phyloP scores from a whole-genome alignment of 2,329 filamentous ascomycete genomes.

The Arthrobotrys entomopaga region DNA sequence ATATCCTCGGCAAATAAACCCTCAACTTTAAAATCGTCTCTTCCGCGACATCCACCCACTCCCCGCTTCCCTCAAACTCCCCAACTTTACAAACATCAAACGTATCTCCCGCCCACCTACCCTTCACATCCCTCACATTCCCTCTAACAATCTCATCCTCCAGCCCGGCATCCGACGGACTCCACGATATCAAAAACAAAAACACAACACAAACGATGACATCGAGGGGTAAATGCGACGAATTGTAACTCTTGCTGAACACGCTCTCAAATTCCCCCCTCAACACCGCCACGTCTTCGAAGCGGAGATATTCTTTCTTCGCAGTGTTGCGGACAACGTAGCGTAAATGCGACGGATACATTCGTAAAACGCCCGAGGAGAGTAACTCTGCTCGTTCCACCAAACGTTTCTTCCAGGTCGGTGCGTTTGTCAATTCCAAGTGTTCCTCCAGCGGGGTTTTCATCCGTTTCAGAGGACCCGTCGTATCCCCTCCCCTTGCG shows the following conservation, averaged over 20 bases:
- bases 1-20: slow-evolving; percentile 30
- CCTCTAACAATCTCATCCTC: slow-evolving; percentile 24
- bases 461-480: neutral
- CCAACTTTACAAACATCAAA: slow-evolving; percentile 21
- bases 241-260: slow-evolving; percentile 1
- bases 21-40: slow-evolving; percentile 17
- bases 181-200: slow-evolving; percentile 38
- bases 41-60: slow-evolving; percentile 14
- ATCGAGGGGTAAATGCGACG: neutral
- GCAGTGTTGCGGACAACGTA: slow-evolving; percentile 21
- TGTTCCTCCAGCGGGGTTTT: slow-evolving; percentile 2
- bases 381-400: slow-evolving; percentile 12
- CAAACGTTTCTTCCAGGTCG: slow-evolving; percentile 19
- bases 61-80: neutral
- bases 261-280: slow-evolving; percentile 25
- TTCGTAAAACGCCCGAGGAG: slow-evolving; percentile 1
- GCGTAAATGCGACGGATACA: slow-evolving; percentile 8
- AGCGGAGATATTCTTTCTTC: slow-evolving; percentile 32
- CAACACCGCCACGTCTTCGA: neutral
- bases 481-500: neutral
- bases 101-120: slow-evolving; percentile 25
- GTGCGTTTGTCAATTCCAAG: neutral
- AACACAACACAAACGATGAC: slow-evolving; percentile 24
- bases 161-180: slow-evolving; percentile 12
- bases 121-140: neutral